A percentile compares a stretch with the other conserved stretches of the same genome.
Conservation (phyloP, 495 filamentous ascomycete genomes). For the Amorphotheca resinae region DNA sequence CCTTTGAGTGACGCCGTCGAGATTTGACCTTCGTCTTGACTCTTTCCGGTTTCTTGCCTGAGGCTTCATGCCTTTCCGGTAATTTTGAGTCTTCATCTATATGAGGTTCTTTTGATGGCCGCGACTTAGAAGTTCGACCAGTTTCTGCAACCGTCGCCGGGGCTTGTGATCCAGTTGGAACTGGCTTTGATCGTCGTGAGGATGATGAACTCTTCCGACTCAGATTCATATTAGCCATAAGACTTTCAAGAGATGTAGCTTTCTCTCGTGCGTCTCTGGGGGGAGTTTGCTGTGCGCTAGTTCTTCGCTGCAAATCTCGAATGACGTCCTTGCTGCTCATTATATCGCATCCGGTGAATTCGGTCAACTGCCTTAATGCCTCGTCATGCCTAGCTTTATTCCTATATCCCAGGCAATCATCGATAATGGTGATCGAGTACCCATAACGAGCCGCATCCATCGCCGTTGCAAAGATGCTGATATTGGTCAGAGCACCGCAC, state of each 20-base stretch:
- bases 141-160: conserved; percentile 4
- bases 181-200: not conserved
- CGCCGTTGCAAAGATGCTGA: conserved; percentile 85
- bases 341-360: conserved; percentile 60
- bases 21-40: conserved; percentile 16
- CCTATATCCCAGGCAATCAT: conserved; percentile 84
- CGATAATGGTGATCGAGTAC: conserved; percentile 69
- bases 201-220: conserved; percentile 1
- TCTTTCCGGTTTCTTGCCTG: conserved; percentile 20
- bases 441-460: conserved; percentile 83
- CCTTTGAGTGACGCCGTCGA: conserved; percentile 15
- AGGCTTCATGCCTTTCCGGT: conserved; percentile 4
- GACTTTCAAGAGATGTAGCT: conserved; percentile 7
- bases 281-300: too few relatives aligned
- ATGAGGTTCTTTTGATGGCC: conserved; percentile 1
- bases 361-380: conserved; percentile 62
- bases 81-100: conserved; percentile 3
- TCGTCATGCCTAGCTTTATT: conserved; percentile 57
- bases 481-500: conserved; percentile 79
- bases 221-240: conserved; percentile 17
- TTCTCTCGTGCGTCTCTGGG: too few relatives aligned
- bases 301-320: conserved; percentile 6
- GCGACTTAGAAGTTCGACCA: conserved; percentile 3
- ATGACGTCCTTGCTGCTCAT: conserved; percentile 46
- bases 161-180: conserved; percentile 6